These are phyloP conservation scores for Priceomyces medius DNA, from an alignment of 805 yeast species.

Conservation along the genomic window DNA sequence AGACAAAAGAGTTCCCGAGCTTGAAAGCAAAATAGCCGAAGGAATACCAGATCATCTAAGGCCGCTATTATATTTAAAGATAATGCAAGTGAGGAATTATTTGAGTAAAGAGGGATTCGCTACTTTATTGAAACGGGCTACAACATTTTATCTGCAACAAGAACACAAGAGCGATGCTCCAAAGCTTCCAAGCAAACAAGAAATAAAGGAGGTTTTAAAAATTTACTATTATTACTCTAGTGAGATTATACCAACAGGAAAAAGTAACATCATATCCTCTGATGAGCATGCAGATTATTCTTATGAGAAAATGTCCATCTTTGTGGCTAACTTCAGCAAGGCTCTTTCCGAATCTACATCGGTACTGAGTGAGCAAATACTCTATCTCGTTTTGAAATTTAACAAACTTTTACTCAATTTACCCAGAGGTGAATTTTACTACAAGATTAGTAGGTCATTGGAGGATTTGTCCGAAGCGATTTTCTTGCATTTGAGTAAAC, in stretches of 20 bases:
- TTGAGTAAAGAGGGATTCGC: conserved; percentile 31
- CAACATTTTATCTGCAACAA: conserved; percentile 1
- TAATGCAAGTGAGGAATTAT: conserved; percentile 28
- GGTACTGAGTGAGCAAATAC: conserved; percentile 22
- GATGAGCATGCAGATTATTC: conserved; percentile 2
- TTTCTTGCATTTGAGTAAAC: conserved; percentile 33
- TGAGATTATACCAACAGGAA: conserved; percentile 7
- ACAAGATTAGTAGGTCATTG: conserved; percentile 34
- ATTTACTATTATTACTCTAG: conserved; percentile 31
- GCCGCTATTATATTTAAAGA: conserved; percentile 31
- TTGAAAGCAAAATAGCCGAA: conserved; percentile 22
- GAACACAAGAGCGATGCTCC: conserved; percentile 4
- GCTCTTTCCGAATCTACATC: not conserved
- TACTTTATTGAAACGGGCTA: conserved; percentile 28
- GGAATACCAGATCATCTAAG: conserved; percentile 35
- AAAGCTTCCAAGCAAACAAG: conserved; percentile 12
- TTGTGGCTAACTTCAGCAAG: not conserved
- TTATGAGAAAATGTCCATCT: not conserved
- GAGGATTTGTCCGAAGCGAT: conserved; percentile 30
- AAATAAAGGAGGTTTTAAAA: conserved; percentile 23
- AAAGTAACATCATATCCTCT: conserved; percentile 7
- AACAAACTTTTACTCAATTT: conserved; percentile 24
- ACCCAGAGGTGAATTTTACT: conserved; percentile 34
- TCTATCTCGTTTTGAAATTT: conserved; percentile 35
- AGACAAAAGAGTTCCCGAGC: conserved; percentile 6